Percentiles rank a stretch among this genome's conserved stretches.
phyloP scores from a whole-genome alignment of 139 green algal genomes.

The Chlamydomonas schloesseri region DNA sequence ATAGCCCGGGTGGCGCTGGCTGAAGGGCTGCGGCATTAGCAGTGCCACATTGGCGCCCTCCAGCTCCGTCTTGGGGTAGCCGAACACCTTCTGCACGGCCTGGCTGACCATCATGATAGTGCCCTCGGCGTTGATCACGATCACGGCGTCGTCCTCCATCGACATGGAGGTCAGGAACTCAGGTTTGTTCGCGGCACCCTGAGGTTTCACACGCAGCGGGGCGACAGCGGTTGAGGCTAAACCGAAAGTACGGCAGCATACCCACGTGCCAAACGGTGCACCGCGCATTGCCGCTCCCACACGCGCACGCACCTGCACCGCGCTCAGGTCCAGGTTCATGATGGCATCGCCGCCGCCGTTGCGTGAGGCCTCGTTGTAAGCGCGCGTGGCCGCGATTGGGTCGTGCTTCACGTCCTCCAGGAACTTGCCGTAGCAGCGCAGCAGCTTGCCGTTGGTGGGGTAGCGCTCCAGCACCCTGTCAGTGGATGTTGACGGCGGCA shows the following conservation, averaged over 20 bases:
- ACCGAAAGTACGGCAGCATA: neutral
- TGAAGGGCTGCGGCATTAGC: constrained; percentile 59
- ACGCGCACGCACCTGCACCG: neutral
- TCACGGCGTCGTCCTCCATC: constrained; percentile 46
- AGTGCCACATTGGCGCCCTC: constrained; percentile 49
- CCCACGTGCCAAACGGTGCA: neutral
- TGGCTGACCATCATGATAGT: constrained; percentile 52
- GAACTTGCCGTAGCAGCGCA: constrained; percentile 56
- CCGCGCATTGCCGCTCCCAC: neutral
- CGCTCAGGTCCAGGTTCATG: constrained; percentile 15
- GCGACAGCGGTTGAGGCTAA: no score
- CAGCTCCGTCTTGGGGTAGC: constrained; percentile 54
- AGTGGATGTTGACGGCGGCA: neutral
- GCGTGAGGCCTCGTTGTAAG: constrained; percentile 39
- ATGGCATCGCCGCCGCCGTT: constrained; percentile 30
- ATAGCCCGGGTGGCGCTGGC: constrained; percentile 43
- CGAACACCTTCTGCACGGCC: constrained; percentile 42
- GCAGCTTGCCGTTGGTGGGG: constrained; percentile 53
- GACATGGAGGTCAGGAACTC: constrained; percentile 49
- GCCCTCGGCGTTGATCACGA: constrained; percentile 49
- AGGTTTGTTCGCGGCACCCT: neutral
- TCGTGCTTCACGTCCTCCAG: constrained; percentile 56
- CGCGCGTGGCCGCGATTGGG: neutral
- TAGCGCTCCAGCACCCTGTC: constrained; percentile 54
- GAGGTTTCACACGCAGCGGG: no score